phyloP scores from a whole-genome alignment of 2,329 filamentous ascomycete species.

The Trichoderma koningii region DNA sequence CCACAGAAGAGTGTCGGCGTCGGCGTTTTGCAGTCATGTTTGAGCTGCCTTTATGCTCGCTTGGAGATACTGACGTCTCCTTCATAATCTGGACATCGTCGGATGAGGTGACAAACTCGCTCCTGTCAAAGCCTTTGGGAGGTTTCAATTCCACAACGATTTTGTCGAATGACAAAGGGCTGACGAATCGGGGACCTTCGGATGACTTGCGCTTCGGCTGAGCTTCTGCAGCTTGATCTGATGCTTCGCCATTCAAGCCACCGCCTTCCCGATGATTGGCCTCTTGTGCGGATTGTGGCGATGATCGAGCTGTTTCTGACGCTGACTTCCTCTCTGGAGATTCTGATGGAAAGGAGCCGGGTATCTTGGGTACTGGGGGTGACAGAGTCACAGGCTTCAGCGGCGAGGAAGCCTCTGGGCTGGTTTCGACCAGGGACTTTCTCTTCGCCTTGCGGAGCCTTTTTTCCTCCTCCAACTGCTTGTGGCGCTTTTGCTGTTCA shows the following conservation, averaged over 20 bases:
- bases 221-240: background rate
- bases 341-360: slow-evolving; percentile 23
- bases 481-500: slow-evolving; percentile 55
- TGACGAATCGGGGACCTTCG: background rate
- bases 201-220: background rate
- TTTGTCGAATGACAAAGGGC: background rate
- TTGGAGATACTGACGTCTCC: slow-evolving; percentile 4
- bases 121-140: background rate
- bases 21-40: background rate
- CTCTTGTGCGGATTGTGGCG: background rate
- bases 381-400: background rate
- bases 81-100: slow-evolving; percentile 21
- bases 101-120: background rate
- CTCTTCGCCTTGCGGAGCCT: slow-evolving; percentile 36
- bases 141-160: slow-evolving; percentile 27
- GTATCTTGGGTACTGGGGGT: slow-evolving; percentile 18
- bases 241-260: background rate
- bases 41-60: background rate
- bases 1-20: slow-evolving; percentile 19
- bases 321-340: slow-evolving; percentile 14
- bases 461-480: slow-evolving; percentile 43
- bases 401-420: slow-evolving; percentile 20
- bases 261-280: background rate
- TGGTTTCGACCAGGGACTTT: slow-evolving; percentile 19
- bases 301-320: background rate